These are phyloP conservation scores for Candida manassasensis DNA, from an alignment of 805 yeast species.

Conservation along the genomic window DNA sequence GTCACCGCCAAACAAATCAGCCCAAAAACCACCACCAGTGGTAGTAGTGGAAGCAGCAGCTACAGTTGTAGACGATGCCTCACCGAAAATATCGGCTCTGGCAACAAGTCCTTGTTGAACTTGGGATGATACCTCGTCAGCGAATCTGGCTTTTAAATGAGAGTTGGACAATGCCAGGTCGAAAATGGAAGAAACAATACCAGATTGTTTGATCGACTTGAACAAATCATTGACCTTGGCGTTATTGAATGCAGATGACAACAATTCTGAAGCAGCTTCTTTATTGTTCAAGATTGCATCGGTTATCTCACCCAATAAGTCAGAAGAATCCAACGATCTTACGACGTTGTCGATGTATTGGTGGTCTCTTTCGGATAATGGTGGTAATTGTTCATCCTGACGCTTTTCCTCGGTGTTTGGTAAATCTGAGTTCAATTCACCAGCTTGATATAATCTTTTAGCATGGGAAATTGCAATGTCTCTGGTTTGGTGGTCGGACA, in stretches of 20 bases:
- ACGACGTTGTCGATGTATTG: slow-evolving; percentile 16
- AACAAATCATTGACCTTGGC: slow-evolving; percentile 19
- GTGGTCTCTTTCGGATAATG: slow-evolving; percentile 12
- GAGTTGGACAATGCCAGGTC: not conserved
- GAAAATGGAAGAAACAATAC: slow-evolving; percentile 10
- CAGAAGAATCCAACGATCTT: slow-evolving; percentile 18
- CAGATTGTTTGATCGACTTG: slow-evolving; percentile 23
- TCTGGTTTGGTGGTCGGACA: slow-evolving; percentile 13
- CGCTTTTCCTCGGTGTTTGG: slow-evolving; percentile 1
- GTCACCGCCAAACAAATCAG: slow-evolving; percentile 11
- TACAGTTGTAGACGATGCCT: slow-evolving; percentile 1
- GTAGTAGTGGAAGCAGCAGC: slow-evolving; percentile 6
- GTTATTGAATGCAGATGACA: slow-evolving; percentile 18
- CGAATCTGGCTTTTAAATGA: slow-evolving; percentile 11
- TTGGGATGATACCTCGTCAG: slow-evolving; percentile 10
- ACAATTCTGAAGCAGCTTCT: slow-evolving; percentile 16
- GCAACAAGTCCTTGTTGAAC: slow-evolving; percentile 11
- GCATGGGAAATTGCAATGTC: slow-evolving; percentile 14
- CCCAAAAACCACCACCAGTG: slow-evolving; percentile 9
- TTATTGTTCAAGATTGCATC: slow-evolving; percentile 20
- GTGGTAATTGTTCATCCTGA: slow-evolving; percentile 5
- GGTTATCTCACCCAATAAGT: slow-evolving; percentile 18
- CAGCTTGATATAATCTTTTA: slow-evolving; percentile 12
- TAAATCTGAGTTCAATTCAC: slow-evolving; percentile 8
- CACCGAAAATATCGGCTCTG: slow-evolving; percentile 1